phyloP scores from a whole-genome alignment of 257 asterid species.

The Pogostemon cablin region DNA sequence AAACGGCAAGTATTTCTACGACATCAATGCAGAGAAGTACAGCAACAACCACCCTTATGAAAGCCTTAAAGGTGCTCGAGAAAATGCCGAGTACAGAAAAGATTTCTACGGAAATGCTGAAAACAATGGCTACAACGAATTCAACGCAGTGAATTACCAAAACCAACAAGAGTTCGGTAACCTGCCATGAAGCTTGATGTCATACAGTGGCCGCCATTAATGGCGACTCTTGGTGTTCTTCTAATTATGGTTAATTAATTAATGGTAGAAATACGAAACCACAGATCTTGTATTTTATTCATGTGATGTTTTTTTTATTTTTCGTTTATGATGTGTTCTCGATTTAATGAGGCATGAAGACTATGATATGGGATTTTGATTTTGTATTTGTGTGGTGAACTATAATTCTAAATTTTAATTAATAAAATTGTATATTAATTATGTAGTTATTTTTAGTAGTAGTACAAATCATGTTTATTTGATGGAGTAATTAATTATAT shows the following conservation, averaged over 20 bases:
- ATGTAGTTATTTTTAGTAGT: background rate
- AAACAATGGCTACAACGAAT: constrained; percentile 35
- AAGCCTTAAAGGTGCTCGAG: constrained; percentile 35
- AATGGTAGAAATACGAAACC: constrained; percentile 25
- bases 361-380: constrained; percentile 32
- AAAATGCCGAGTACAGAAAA: constrained; percentile 32
- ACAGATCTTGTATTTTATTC: constrained; percentile 37
- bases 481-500: constrained; percentile 4
- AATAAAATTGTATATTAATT: constrained; percentile 42
- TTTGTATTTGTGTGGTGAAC: constrained; percentile 28
- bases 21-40: constrained; percentile 45
- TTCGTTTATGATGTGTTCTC: background rate
- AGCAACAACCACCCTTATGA: constrained; percentile 55
- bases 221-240: constrained; percentile 33
- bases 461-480: background rate
- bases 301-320: constrained; percentile 32
- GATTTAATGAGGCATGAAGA: constrained; percentile 23
- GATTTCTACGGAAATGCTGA: constrained; percentile 33
- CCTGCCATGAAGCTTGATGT: constrained; percentile 51
- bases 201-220: constrained; percentile 23
- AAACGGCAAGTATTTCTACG: constrained; percentile 62
- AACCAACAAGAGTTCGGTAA: constrained; percentile 44
- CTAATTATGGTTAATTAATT: constrained; percentile 37
- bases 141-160: constrained; percentile 37
- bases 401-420: constrained; percentile 5